phyloP scores from a whole-genome alignment of 2,329 filamentous ascomycete genomes.

The Trichoderma sp. region DNA sequence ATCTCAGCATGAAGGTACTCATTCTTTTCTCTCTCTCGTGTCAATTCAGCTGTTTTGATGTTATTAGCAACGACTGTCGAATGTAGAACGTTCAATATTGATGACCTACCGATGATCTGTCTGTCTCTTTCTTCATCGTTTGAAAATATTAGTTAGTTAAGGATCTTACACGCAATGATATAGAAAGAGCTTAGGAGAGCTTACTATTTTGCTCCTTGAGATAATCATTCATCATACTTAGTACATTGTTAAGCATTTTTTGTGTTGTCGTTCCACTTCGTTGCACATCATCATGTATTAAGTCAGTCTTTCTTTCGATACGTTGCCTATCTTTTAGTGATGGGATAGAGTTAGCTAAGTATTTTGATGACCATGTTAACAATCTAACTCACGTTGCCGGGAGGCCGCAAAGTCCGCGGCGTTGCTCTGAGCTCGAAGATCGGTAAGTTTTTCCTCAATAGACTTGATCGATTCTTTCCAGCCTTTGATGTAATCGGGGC shows the following conservation, averaged over 20 bases:
- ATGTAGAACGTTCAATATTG: neutral
- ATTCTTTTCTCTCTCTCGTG: neutral
- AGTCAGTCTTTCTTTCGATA: neutral
- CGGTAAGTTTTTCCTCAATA: neutral
- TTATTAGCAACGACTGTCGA: neutral
- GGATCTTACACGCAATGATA: neutral
- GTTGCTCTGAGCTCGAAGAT: neutral
- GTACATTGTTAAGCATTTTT: neutral
- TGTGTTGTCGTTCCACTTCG: neutral
- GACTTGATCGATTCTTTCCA: neutral
- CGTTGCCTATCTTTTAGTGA: neutral
- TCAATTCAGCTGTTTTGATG: neutral
- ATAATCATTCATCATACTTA: neutral
- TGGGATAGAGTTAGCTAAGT: neutral
- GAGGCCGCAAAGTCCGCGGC: neutral
- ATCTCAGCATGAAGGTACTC: neutral
- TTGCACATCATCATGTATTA: neutral
- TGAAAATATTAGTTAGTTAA: neutral
- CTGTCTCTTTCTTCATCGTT: neutral
- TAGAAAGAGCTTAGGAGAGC: neutral
- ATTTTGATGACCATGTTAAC: neutral
- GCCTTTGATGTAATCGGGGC: neutral
- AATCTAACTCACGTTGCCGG: rapidly evolving
- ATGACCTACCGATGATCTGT: neutral
- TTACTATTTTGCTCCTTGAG: neutral